A percentile compares a stretch with the other conserved stretches of the same genome.
Conservation (phyloP, 805 yeast species). For the Cyberlindnera mississippiensis region DNA sequence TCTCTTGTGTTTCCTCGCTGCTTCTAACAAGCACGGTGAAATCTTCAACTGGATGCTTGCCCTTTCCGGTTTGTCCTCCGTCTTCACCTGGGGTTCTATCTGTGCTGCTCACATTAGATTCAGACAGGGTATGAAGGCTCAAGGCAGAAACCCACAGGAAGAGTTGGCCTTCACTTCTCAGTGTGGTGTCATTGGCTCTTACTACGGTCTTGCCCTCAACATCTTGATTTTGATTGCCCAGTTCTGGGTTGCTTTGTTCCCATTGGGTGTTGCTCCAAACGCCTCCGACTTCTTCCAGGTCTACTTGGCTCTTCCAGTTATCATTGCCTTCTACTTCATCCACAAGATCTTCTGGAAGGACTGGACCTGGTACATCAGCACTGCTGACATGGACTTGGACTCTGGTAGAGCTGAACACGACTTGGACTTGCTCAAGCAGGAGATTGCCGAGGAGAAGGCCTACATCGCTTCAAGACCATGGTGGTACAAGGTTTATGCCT, state of each 20-base stretch:
- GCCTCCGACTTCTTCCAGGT: slow-evolving; percentile 34
- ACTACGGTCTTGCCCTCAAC: slow-evolving; percentile 54
- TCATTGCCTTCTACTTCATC: slow-evolving; percentile 33
- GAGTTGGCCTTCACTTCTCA: slow-evolving; percentile 68
- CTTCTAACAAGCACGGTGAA: slow-evolving; percentile 47
- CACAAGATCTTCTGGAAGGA: slow-evolving; percentile 41
- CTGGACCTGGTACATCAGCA: slow-evolving; percentile 37
- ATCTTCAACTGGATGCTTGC: slow-evolving; percentile 75
- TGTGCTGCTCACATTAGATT: slow-evolving; percentile 65
- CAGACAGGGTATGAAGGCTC: slow-evolving; percentile 49
- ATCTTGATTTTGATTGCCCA: slow-evolving; percentile 63
- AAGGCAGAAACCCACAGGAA: slow-evolving; percentile 60
- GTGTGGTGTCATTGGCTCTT: slow-evolving; percentile 64
- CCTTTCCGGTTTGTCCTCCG: slow-evolving; percentile 66
- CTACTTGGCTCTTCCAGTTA: slow-evolving; percentile 39
- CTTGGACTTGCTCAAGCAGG: slow-evolving; percentile 50
- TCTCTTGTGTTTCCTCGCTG: slow-evolving; percentile 55
- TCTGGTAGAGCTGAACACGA: slow-evolving; percentile 61
- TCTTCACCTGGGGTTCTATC: slow-evolving; percentile 75
- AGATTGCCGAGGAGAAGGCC: slow-evolving; percentile 51
- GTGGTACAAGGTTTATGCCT: slow-evolving; percentile 44
- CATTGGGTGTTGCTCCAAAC: slow-evolving; percentile 28
- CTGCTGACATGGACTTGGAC: slow-evolving; percentile 52
- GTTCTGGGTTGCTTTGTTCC: slow-evolving; percentile 8
- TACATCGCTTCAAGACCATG: slow-evolving; percentile 41